phyloP scores from a whole-genome alignment of 495 filamentous ascomycete genomes.

The Aspergillus conjunctus region DNA sequence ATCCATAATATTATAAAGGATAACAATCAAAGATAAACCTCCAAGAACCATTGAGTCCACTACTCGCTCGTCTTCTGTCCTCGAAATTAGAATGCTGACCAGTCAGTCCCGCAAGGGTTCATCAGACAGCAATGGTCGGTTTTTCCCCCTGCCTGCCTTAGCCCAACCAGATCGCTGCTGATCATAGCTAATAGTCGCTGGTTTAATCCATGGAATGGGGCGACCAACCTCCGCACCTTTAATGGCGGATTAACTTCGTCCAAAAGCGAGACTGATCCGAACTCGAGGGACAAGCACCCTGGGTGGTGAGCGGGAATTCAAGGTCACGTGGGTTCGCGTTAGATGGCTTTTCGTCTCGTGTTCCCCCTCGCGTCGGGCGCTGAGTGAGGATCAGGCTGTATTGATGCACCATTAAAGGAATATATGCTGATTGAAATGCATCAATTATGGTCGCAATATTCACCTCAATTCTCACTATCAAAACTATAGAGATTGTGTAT shows the following conservation, averaged over 20 bases:
- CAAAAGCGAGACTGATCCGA: conserved; percentile 7
- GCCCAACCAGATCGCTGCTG: neutral
- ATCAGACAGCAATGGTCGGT: neutral
- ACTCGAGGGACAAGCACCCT: neutral
- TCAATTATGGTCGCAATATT: conserved; percentile 4
- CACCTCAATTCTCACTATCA: neutral
- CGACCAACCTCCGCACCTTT: conserved; percentile 12
- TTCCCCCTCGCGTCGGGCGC: conserved; percentile 24
- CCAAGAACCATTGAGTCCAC: neutral
- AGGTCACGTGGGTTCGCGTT: conserved; percentile 36
- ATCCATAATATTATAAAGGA: neutral
- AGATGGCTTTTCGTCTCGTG: conserved; percentile 21
- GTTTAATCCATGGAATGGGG: conserved; percentile 1
- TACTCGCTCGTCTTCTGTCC: neutral
- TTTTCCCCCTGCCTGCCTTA: neutral
- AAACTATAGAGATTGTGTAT: neutral
- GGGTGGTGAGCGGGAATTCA: conserved; percentile 3
- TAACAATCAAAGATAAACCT: neutral
- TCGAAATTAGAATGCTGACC: conserved; percentile 5
- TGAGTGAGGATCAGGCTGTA: neutral
- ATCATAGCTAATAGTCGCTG: conserved; percentile 1
- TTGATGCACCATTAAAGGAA: conserved; percentile 4
- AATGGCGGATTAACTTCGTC: conserved; percentile 1
- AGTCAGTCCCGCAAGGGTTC: conserved; percentile 11
- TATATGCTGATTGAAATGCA: neutral